Evolutionary conservation across 768 basidiomycete genomes (phyloP).

Genomic region (Amanita molliuscula): DNA sequence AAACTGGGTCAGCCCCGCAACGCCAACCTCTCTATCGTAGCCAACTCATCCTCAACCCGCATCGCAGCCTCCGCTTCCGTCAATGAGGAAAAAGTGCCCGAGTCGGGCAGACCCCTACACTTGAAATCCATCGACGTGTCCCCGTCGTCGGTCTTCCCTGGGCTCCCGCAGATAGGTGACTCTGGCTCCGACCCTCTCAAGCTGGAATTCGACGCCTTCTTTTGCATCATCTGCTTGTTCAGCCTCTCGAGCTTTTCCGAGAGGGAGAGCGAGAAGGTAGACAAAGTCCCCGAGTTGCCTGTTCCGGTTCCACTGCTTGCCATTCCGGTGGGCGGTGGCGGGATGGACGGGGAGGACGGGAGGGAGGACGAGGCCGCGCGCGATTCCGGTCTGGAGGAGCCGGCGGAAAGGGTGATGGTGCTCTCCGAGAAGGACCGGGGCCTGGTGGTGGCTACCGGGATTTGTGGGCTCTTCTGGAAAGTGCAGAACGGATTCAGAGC

Average conservation of each 20-base stretch:
- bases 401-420: neutral
- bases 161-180: too few relatives aligned
- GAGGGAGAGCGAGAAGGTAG: neutral
- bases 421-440: neutral
- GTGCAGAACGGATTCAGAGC: too few relatives aligned
- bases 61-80: neutral
- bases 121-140: slow-evolving; percentile 1
- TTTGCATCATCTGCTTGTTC: neutral
- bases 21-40: neutral
- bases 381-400: neutral
- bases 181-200: neutral
- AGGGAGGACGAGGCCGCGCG: neutral
- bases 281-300: neutral
- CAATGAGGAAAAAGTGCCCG: neutral
- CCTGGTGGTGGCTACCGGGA: neutral
- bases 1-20: neutral
- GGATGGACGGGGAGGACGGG: neutral
- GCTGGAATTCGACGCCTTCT: neutral
- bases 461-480: neutral
- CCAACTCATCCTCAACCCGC: neutral
- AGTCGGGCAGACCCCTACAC: neutral
- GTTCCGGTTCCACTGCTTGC: neutral
- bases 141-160: neutral
- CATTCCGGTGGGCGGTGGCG: too few relatives aligned
- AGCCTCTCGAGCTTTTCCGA: neutral